Evolutionary conservation across 805 yeast species (phyloP).

Genomic region (Yarrowia sp.): DNA sequence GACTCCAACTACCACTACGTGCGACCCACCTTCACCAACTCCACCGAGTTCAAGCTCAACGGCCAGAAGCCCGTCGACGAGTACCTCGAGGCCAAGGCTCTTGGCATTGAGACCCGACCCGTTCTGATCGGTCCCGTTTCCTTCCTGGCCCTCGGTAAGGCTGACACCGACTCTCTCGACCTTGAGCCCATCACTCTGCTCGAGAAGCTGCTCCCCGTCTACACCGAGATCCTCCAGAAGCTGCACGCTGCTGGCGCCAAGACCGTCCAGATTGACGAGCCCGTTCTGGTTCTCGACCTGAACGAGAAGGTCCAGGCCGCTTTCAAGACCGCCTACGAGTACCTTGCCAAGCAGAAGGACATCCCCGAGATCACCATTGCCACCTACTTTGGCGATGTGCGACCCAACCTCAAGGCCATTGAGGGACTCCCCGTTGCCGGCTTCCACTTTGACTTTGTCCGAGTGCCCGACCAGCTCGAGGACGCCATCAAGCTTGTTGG

Average conservation of each 20-base stretch:
- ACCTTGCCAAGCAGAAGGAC: constrained; percentile 68
- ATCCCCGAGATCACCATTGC: constrained; percentile 83
- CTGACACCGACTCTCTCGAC: constrained; percentile 96
- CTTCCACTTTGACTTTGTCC: constrained; percentile 94
- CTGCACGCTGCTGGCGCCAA: constrained; percentile 94
- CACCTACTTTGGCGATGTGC: constrained; percentile 97
- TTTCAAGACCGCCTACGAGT: constrained; percentile 85
- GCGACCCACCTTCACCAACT: constrained; percentile 97
- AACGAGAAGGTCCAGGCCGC: constrained; percentile 83
- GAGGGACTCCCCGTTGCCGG: constrained; percentile 91
- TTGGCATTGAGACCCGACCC: constrained; percentile 97
- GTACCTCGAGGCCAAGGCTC: constrained; percentile 95
- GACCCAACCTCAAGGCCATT: constrained; percentile 92
- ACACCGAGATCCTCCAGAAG: constrained; percentile 85
- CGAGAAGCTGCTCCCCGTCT: constrained; percentile 90
- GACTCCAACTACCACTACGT: constrained; percentile 99
- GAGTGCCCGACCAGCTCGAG: constrained; percentile 95
- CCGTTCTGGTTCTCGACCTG: constrained; percentile 91
- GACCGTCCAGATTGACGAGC: constrained; percentile 96
- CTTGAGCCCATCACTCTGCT: constrained; percentile 90
- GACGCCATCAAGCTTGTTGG: constrained; percentile 72
- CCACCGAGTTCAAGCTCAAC: constrained; percentile 93
- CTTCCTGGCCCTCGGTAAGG: constrained; percentile 92
- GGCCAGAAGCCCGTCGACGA: constrained; percentile 97
- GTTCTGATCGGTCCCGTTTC: constrained; percentile 97